Percentiles rank a stretch among this genome's conserved stretches.
These are phyloP conservation scores for Venturia aucupariae DNA, from an alignment of 2,329 filamentous ascomycete genomes.

Conservation along the genomic window DNA sequence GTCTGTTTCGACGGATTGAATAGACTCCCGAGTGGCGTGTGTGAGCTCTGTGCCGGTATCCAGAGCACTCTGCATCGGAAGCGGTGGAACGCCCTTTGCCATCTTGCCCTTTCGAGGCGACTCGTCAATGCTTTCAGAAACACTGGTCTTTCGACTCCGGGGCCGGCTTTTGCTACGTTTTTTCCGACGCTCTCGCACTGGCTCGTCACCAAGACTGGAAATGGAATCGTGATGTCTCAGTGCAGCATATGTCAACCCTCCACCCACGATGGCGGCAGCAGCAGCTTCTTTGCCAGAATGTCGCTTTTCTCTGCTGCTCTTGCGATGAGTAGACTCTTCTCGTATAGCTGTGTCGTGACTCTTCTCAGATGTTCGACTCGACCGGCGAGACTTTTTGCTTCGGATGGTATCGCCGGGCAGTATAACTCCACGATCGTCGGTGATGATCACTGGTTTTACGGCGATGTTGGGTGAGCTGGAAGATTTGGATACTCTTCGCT, in stretches of 20 bases:
- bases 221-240: conserved; percentile 57
- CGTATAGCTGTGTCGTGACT: conserved; percentile 20
- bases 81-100: conserved; percentile 65
- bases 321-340: conserved; percentile 18
- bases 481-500: conserved; percentile 47
- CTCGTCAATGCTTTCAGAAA: conserved; percentile 46
- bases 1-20: conserved; percentile 73
- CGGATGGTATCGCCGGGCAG: conserved; percentile 46
- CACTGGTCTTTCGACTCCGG: conserved; percentile 42
- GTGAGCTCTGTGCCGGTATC: conserved; percentile 58
- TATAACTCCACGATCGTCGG: conserved; percentile 48
- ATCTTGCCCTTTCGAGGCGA: conserved; percentile 42
- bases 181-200: conserved; percentile 26
- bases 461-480: conserved; percentile 52
- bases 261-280: conserved; percentile 44
- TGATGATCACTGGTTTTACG: conserved; percentile 51
- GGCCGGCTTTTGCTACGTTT: conserved; percentile 40
- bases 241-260: conserved; percentile 51
- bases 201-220: conserved; percentile 40
- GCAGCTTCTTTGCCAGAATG: conserved; percentile 43
- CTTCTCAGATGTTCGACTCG: conserved; percentile 42
- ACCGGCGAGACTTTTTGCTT: conserved; percentile 44
- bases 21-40: conserved; percentile 62
- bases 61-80: conserved; percentile 82
- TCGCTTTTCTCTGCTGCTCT: conserved; percentile 33